phyloP scores from a whole-genome alignment of 164 flowering plant genomes.

The Magnolia officinalis region DNA sequence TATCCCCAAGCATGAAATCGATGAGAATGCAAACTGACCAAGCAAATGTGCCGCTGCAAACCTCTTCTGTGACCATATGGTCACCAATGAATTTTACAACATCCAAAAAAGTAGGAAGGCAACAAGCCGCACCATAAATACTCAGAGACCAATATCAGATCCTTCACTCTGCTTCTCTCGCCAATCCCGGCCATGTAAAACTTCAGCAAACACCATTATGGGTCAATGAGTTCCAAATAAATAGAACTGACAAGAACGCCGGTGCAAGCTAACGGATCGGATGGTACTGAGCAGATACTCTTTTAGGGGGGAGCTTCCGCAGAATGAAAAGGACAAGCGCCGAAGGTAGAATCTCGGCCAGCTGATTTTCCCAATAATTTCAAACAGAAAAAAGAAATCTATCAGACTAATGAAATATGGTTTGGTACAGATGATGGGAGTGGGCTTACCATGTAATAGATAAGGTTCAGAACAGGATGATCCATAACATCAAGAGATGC shows the following conservation, averaged over 20 bases:
- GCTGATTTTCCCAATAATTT: constrained; percentile 34
- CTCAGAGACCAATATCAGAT: neutral
- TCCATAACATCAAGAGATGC: constrained; percentile 82
- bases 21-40: neutral
- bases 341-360: constrained; percentile 86
- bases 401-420: neutral
- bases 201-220: too few species aligned
- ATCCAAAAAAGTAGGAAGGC: neutral
- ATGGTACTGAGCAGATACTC: constrained; percentile 83
- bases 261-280: constrained; percentile 48
- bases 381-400: neutral
- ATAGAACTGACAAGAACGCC: neutral
- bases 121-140: neutral
- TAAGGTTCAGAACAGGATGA: constrained; percentile 78
- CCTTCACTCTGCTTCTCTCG: neutral
- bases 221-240: neutral
- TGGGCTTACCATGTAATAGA: constrained; percentile 70
- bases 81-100: neutral
- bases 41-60: neutral
- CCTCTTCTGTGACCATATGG: neutral
- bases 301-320: constrained; percentile 89
- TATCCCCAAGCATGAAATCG: neutral
- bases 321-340: constrained; percentile 88
- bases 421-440: neutral
- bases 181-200: neutral